Evolutionary conservation across 352 stramenopile species (phyloP).

Genomic region (Pythium graminicola): DNA sequence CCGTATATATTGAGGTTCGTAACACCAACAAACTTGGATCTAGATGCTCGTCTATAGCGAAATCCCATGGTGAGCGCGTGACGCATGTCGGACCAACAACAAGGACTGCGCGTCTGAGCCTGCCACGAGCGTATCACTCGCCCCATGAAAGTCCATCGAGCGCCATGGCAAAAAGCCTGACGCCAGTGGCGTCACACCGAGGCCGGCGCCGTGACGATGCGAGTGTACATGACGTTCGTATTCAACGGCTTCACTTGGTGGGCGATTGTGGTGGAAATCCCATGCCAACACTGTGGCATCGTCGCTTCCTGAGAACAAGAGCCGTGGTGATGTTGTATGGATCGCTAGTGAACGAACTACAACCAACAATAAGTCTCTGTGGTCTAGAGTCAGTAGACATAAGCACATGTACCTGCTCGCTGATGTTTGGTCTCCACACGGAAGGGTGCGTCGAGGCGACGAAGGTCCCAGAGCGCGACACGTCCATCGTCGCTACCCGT

Average conservation of each 20-base stretch:
- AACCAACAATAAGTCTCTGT: conserved; percentile 1
- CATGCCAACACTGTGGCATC: conserved; percentile 59
- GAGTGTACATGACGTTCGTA: conserved; percentile 36
- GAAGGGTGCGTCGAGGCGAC: conserved; percentile 56
- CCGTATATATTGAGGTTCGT: background rate
- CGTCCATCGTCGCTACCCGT: conserved; percentile 61
- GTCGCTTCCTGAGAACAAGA: conserved; percentile 59
- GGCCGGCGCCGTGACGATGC: conserved; percentile 17
- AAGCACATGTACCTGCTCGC: conserved; percentile 31
- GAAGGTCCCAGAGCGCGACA: conserved; percentile 70
- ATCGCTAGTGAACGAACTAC: conserved; percentile 58
- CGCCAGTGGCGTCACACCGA: conserved; percentile 37
- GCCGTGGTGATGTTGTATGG: conserved; percentile 52
- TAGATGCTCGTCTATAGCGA: conserved; percentile 5
- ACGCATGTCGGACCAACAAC: conserved; percentile 54
- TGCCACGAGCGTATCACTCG: conserved; percentile 66
- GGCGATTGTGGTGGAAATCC: conserved; percentile 62
- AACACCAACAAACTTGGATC: background rate
- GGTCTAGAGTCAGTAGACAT: background rate
- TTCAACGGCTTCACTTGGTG: conserved; percentile 42
- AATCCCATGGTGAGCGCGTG: conserved; percentile 24
- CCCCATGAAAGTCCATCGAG: conserved; percentile 53
- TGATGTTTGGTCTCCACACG: conserved; percentile 61
- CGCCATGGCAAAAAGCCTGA: conserved; percentile 56
- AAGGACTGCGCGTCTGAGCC: conserved; percentile 73